These are phyloP conservation scores for Solanum boliviense DNA, from an alignment of 257 asterid genomes.

Conservation along the genomic window DNA sequence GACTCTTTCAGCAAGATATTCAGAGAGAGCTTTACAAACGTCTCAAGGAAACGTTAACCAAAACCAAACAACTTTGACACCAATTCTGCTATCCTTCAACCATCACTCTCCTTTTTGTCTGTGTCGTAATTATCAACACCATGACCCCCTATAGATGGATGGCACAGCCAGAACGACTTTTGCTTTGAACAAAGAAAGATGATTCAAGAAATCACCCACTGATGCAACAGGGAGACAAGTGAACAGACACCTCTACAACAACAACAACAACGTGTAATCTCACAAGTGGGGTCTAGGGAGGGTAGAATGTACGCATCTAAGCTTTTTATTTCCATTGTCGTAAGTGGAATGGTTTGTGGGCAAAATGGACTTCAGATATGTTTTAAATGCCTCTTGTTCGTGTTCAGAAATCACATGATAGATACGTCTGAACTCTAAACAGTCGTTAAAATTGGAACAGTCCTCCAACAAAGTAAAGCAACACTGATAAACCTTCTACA, in stretches of 20 bases:
- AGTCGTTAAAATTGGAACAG: background rate
- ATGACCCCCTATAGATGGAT: background rate
- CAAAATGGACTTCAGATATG: background rate
- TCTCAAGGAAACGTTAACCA: background rate
- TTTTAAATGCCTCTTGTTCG: background rate
- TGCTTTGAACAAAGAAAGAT: background rate
- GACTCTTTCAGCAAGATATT: background rate
- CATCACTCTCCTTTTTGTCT: background rate
- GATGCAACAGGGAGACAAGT: background rate
- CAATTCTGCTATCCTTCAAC: background rate
- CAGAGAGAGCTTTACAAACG: background rate
- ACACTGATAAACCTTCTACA: background rate
- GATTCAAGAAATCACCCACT: background rate
- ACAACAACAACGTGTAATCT: background rate
- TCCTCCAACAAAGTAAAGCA: background rate
- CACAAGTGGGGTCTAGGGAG: background rate
- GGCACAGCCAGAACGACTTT: background rate
- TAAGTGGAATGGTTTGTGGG: background rate
- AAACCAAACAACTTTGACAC: background rate
- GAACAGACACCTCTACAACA: background rate
- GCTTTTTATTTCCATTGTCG: background rate
- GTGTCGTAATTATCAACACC: background rate
- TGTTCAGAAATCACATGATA: background rate
- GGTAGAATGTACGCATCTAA: background rate
- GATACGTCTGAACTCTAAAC: background rate